phyloP scores from a whole-genome alignment of 345 rosid genomes.

The Arabis hirsuta region DNA sequence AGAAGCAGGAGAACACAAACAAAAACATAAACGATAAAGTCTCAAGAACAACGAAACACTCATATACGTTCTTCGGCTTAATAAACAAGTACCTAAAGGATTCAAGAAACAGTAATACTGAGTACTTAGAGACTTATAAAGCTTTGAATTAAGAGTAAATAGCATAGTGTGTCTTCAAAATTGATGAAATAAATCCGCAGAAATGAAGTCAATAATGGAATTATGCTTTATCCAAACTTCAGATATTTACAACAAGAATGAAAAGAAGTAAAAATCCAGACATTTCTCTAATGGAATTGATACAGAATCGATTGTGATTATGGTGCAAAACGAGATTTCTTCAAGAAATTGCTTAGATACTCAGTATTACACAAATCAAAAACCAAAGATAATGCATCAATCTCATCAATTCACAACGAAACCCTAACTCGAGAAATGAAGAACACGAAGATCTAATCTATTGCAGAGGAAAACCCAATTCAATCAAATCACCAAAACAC shows the following conservation, averaged over 20 bases:
- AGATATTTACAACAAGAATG: constrained; percentile 1
- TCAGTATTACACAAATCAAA: background rate
- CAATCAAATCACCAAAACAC: constrained; percentile 12
- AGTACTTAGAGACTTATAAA: constrained; percentile 1
- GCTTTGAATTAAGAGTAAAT: background rate
- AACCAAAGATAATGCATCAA: background rate
- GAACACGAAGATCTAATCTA: background rate
- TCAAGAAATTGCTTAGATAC: background rate
- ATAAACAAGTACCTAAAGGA: too few species aligned
- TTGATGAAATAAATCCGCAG: background rate
- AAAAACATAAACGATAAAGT: background rate
- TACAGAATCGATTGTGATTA: background rate
- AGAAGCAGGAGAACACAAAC: background rate
- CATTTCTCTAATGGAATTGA: background rate
- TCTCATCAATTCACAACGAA: constrained; percentile 11
- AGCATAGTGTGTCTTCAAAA: background rate
- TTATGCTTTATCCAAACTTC: background rate
- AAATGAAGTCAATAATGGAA: background rate
- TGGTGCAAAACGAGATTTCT: background rate
- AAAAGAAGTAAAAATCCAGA: background rate
- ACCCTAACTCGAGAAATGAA: constrained; percentile 25
- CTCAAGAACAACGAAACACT: too few species aligned
- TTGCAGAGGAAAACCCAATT: background rate
- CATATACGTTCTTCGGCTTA: too few species aligned
- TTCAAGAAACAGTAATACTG: background rate